Evolutionary conservation across 2,329 filamentous ascomycete genomes (phyloP), one percentile per base, ranked within the genome.

Genomic region (Stagonosporopsis rhizophila): DNA sequence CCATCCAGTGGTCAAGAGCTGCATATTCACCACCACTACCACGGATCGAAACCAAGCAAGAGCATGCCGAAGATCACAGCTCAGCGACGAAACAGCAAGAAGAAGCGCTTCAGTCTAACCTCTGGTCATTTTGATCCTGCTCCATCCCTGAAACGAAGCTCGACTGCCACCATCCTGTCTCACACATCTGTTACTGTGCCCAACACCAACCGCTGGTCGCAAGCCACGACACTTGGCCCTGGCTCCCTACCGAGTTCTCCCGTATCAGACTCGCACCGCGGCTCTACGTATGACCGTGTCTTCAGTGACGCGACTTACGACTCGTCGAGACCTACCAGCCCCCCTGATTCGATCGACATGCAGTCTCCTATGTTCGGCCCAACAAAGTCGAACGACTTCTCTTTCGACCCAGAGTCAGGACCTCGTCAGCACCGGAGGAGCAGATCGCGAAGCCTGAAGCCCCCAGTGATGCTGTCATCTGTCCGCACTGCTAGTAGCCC

Each of bases 11-110:
- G 74, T 17, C 72, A 72, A 49, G 91, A 95, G 68, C 79, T 97
- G 14, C 94, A 97, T 68, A 90, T 98, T 41, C 94, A 98, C 70
- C 93, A 98, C 68, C 94, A 98, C 72, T 96, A 96, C 71, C 92
- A 97, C 64, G 85, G 88, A 11, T 49, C 55, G 22, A 73, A 78
- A 27, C 68, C 59, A 3, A 53, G 44, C 60, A 65, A 78, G 62
- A 65, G 70, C 65, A 46, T 61, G 78, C 87, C 72, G 80, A 90
- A 55, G 70, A 74, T 15, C 47, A 75, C 25, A 23, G 66, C 75
- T 9, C 73, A 80, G 51, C 84, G 85, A 63, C 84, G 85, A 61
- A 87, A 87, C 57, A 44, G 42, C 47, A 80, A 85, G 8, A 91
- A 87, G 78, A 96, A 91, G 79, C 87, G 90, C 2, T 84, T 86